phyloP scores from a whole-genome alignment of 345 rosid species.

The Moricandia moricandioides region DNA sequence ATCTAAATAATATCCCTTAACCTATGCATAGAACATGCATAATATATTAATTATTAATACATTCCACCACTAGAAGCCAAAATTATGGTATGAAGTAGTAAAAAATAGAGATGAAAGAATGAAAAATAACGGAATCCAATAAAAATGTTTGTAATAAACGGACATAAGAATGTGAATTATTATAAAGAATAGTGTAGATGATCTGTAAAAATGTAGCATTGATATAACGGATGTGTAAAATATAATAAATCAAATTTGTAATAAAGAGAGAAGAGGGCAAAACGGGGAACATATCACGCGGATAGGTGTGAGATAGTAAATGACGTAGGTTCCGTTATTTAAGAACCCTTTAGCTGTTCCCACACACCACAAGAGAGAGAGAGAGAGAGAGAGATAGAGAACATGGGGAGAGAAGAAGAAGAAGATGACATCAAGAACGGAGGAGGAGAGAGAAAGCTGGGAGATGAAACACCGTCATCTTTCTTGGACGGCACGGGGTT shows the following conservation, averaged over 20 bases:
- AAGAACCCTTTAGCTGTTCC: conserved; percentile 36
- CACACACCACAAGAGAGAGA: conserved; percentile 21
- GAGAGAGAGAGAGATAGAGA: conserved; percentile 1
- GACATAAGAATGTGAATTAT: conserved; percentile 38
- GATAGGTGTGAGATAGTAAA: conserved; percentile 39
- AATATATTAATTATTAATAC: conserved; percentile 6
- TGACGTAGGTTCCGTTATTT: conserved; percentile 43
- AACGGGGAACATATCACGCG: conserved; percentile 46
- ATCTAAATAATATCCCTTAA: conserved; percentile 40
- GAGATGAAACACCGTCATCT: conserved; percentile 28
- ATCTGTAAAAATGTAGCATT: conserved; percentile 28
- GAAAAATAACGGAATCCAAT: conserved; percentile 43
- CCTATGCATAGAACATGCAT: conserved; percentile 39
- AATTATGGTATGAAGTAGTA: conserved; percentile 4
- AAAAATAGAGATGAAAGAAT: conserved; percentile 31
- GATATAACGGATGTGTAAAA: conserved; percentile 15
- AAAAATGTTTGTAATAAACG: conserved; percentile 41
- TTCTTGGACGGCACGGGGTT: conserved; percentile 32
- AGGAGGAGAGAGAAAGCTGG: conserved; percentile 21
- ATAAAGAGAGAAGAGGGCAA: conserved; percentile 39
- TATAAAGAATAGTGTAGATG: conserved; percentile 22
- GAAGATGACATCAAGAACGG: conserved; percentile 15
- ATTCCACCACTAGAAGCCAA: conserved; percentile 33
- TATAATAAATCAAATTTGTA: conserved; percentile 12
- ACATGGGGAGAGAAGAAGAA: conserved; percentile 30